Conservation (phyloP, 495 filamentous ascomycete species). For the Pyrenula massariospora region DNA sequence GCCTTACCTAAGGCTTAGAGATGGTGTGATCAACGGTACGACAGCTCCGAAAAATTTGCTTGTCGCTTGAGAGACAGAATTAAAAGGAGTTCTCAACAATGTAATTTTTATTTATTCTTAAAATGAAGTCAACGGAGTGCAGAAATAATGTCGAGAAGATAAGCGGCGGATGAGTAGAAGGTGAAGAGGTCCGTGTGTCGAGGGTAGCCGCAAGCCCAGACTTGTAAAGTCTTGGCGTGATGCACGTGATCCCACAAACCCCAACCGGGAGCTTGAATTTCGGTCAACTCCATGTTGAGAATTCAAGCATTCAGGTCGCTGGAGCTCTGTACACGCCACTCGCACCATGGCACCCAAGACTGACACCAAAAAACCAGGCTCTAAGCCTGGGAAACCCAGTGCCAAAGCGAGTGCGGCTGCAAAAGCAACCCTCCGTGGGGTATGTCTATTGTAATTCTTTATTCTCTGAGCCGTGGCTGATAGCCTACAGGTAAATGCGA, state of each 20-base stretch:
- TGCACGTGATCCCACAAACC: neutral
- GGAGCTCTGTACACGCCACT: conserved; percentile 30
- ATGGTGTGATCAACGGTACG: too few species aligned
- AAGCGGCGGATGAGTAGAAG: too few species aligned
- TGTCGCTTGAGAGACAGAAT: too few species aligned
- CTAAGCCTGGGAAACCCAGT: conserved; percentile 54
- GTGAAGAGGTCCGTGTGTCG: too few species aligned
- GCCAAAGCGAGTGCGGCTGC: conserved; percentile 81
- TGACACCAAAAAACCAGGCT: conserved; percentile 57
- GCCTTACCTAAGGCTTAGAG: too few species aligned
- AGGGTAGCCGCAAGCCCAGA: too few species aligned
- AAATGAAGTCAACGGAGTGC: too few species aligned
- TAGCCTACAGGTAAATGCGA: conserved; percentile 48
- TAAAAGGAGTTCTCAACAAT: too few species aligned
- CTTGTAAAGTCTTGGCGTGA: neutral
- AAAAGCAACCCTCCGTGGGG: conserved; percentile 84
- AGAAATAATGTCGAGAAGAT: too few species aligned
- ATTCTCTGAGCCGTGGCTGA: conserved; percentile 6
- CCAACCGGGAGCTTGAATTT: neutral
- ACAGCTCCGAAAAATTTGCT: too few species aligned
- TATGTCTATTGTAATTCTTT: conserved; percentile 39
- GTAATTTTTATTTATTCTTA: too few species aligned
- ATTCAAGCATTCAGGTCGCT: conserved; percentile 8
- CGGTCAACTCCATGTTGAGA: conserved; percentile 12
- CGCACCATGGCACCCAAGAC: conserved; percentile 63